Conservation (phyloP, 257 asterid species). For the Mentha longifolia region DNA sequence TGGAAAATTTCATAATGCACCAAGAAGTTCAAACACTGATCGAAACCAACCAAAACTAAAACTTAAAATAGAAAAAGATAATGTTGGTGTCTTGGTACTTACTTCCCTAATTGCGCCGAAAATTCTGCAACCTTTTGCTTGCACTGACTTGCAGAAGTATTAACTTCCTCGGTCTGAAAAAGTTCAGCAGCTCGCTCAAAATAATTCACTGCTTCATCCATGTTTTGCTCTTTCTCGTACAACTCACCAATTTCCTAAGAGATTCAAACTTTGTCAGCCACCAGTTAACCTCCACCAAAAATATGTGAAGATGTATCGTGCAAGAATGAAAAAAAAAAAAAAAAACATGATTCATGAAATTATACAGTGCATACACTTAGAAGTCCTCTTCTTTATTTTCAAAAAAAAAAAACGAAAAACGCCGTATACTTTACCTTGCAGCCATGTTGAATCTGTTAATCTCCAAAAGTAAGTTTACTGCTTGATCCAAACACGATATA, state of each 20-base stretch:
- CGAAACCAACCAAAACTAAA: neutral
- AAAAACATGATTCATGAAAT: neutral
- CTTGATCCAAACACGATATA: conserved; percentile 48
- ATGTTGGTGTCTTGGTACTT: conserved; percentile 19
- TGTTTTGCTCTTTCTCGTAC: conserved; percentile 41
- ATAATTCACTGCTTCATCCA: conserved; percentile 44
- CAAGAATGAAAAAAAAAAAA: neutral
- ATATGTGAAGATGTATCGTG: no score
- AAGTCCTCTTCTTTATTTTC: neutral
- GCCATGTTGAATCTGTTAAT: conserved; percentile 46
- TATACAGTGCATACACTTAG: conserved; percentile 11
- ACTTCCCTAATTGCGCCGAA: conserved; percentile 51
- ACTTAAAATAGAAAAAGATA: neutral
- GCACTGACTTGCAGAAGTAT: conserved; percentile 48
- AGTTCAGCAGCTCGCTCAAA: conserved; percentile 55
- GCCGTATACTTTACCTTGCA: conserved; percentile 38
- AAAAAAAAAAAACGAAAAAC: no score
- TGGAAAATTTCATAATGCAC: neutral
- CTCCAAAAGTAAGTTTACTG: conserved; percentile 42
- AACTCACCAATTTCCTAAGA: conserved; percentile 48
- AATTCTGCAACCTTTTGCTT: conserved; percentile 52
- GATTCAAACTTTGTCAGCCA: conserved; percentile 25
- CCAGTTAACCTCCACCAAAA: neutral
- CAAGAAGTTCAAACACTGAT: neutral
- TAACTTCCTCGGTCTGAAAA: conserved; percentile 45